These are phyloP conservation scores for Xylaria venustula DNA, from an alignment of 495 filamentous ascomycete genomes.

Conservation along the genomic window DNA sequence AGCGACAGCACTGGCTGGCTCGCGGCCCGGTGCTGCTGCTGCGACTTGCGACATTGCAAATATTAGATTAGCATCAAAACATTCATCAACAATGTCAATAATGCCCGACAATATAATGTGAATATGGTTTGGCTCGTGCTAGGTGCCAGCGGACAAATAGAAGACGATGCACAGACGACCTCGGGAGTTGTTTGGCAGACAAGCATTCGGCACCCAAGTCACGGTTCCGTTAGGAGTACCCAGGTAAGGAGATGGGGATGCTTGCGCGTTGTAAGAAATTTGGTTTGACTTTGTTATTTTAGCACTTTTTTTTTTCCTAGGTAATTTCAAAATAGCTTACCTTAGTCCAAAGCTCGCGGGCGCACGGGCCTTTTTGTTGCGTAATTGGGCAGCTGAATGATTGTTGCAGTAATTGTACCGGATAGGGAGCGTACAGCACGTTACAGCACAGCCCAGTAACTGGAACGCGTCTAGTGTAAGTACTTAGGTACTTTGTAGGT, in stretches of 20 bases:
- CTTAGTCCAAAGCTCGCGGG: not conserved
- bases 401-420: too few relatives aligned
- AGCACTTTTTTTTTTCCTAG: not conserved
- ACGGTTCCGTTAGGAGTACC: not conserved
- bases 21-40: constrained; percentile 4
- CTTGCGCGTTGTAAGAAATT: not conserved
- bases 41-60: constrained; percentile 17
- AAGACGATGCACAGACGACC: constrained; percentile 5
- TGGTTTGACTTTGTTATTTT: not conserved
- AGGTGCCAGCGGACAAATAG: not conserved
- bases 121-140: not conserved
- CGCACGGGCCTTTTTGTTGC: not conserved
- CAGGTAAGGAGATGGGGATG: not conserved
- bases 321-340: not conserved
- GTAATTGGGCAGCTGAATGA: not conserved
- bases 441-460: too few relatives aligned
- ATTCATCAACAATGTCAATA: constrained; percentile 8
- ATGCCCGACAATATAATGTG: not conserved
- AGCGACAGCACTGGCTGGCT: constrained; percentile 1
- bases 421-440: too few relatives aligned
- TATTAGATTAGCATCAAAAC: constrained; percentile 12
- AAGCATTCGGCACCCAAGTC: not conserved
- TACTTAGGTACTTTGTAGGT: too few relatives aligned
- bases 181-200: not conserved
- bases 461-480: too few relatives aligned